phyloP scores from a whole-genome alignment of 108 stramenopile genomes.

The Nitzschia sp. region DNA sequence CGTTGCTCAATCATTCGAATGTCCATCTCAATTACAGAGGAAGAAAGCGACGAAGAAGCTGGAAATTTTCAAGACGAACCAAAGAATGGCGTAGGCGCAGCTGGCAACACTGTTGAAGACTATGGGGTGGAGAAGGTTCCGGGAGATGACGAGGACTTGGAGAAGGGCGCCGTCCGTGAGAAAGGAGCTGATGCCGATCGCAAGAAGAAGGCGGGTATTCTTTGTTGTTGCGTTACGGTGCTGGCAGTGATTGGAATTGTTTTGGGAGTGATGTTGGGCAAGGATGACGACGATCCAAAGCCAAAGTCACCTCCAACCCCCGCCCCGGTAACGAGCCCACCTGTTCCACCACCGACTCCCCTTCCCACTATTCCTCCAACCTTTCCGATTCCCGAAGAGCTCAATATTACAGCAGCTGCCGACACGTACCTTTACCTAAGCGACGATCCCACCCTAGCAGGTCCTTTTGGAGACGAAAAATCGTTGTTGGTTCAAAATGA shows the following conservation, averaged over 20 bases:
- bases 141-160: background rate
- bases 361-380: background rate
- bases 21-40: no score
- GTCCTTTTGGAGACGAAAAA: conserved; percentile 4
- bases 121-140: conserved; percentile 3
- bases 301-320: background rate
- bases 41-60: background rate
- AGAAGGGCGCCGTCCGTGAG: background rate
- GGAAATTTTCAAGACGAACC: background rate
- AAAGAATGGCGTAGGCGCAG: background rate
- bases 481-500: background rate
- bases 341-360: background rate
- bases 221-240: background rate
- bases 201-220: background rate
- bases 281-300: conserved; percentile 1
- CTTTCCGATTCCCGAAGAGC: background rate
- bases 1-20: no score
- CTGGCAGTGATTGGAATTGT: conserved; percentile 1
- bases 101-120: background rate
- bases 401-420: background rate
- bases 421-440: background rate
- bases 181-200: background rate
- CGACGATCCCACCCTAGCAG: background rate
- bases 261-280: background rate
- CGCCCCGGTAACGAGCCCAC: background rate